These are phyloP conservation scores for Phlyctochytrium planicorne DNA, from an alignment of 192 early-diverging fungal genomes.

Conservation along the genomic window DNA sequence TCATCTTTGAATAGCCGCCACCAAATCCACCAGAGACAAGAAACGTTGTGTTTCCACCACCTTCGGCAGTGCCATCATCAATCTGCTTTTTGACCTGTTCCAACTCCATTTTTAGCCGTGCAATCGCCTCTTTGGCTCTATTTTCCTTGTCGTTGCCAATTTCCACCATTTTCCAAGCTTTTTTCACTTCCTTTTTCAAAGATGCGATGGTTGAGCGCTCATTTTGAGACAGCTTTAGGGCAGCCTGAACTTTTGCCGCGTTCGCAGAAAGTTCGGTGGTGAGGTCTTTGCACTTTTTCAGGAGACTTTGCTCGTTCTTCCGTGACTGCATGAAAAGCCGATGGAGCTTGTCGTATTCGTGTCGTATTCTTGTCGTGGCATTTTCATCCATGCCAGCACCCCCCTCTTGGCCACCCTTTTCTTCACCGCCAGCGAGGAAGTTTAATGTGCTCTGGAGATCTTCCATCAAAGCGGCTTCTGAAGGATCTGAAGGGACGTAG, in stretches of 20 bases:
- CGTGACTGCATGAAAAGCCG: constrained; percentile 45
- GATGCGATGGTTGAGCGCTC: constrained; percentile 42
- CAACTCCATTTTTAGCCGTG: constrained; percentile 44
- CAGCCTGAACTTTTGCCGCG: constrained; percentile 50
- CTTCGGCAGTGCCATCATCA: constrained; percentile 9
- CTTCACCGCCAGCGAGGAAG: background rate
- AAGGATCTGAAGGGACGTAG: background rate
- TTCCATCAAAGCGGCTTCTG: background rate
- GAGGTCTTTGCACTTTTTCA: constrained; percentile 50
- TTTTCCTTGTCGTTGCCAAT: constrained; percentile 42
- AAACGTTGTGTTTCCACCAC: background rate
- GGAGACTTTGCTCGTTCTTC: constrained; percentile 46
- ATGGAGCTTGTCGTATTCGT: constrained; percentile 54
- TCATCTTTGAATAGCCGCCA: constrained; percentile 29
- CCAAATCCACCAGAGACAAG: constrained; percentile 8
- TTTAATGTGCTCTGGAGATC: background rate
- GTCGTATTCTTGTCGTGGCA: background rate
- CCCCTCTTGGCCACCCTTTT: background rate
- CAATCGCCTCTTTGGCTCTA: constrained; percentile 44
- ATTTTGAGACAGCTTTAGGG: constrained; percentile 45
- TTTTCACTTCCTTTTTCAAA: constrained; percentile 54
- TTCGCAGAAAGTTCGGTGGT: constrained; percentile 45
- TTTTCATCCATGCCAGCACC: background rate
- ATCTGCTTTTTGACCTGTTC: constrained; percentile 23
- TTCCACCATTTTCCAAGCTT: constrained; percentile 60